These are phyloP conservation scores for Eragrostis tef DNA, from an alignment of 202 grass and related monocot genomes.

Conservation along the genomic window DNA sequence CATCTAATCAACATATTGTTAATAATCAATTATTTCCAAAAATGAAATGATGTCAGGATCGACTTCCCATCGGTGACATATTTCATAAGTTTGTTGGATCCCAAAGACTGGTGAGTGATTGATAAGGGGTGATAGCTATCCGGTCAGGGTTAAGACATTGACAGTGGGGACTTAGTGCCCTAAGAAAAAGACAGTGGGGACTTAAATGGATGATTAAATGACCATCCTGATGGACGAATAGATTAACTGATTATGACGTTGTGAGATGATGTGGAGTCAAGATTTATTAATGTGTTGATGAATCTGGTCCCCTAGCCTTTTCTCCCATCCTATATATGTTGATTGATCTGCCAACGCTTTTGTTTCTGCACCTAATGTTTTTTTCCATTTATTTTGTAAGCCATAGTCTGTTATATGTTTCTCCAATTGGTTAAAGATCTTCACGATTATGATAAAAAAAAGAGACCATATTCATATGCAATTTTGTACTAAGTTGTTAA, in stretches of 20 bases:
- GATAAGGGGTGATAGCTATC: conserved; percentile 6
- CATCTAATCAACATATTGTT: not conserved
- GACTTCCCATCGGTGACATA: not conserved
- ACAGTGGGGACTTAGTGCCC: conserved; percentile 12
- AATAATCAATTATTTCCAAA: not conserved
- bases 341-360: not conserved
- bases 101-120: not conserved
- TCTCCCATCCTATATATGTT: not conserved
- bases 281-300: conserved; percentile 32
- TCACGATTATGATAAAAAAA: not conserved
- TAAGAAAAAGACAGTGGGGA: conserved; percentile 16
- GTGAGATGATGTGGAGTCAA: conserved; percentile 34
- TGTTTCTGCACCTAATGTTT: not conserved
- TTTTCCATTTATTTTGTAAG: not conserved
- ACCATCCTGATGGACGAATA: not conserved
- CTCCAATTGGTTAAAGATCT: not conserved
- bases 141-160: conserved; percentile 24
- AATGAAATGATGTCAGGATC: not conserved
- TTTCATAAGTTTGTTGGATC: not conserved
- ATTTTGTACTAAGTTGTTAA: no score
- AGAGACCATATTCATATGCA: not conserved
- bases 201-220: conserved; percentile 10
- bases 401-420: not conserved
- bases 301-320: conserved; percentile 27
- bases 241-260: conserved; percentile 43